Percentiles rank a stretch among this genome's conserved stretches.
Conservation (phyloP, 495 filamentous ascomycete species). For the Lasiosphaeris hirsuta region DNA sequence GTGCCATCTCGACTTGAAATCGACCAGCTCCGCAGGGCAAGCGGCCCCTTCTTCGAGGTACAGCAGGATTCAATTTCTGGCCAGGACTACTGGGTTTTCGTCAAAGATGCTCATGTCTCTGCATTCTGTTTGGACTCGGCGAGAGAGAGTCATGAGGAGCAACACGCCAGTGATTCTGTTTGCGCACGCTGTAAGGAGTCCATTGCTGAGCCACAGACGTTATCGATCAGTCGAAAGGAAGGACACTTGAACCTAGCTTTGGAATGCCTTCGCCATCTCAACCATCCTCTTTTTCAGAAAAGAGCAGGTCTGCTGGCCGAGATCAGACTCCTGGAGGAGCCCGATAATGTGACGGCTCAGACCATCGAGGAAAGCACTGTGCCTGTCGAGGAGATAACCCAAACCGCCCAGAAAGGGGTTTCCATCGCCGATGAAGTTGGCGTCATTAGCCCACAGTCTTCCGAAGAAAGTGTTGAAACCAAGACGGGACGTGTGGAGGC, state of each 20-base stretch:
- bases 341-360: no score
- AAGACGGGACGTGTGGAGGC: no score
- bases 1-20: conserved; percentile 10
- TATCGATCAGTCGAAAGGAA: conserved; percentile 19
- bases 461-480: no score
- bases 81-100: not conserved
- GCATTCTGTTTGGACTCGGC: conserved; percentile 17
- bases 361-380: no score
- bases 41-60: conserved; percentile 16
- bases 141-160: not conserved
- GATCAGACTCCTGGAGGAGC: not conserved
- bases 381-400: no score
- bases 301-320: conserved; percentile 8
- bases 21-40: conserved; percentile 20
- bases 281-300: conserved; percentile 23
- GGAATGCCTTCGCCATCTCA: conserved; percentile 25
- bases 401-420: no score
- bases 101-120: not conserved
- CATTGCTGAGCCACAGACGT: not conserved
- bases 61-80: not conserved
- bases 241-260: conserved; percentile 22
- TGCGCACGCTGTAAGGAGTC: conserved; percentile 19
- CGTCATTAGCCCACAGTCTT: no score
- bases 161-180: conserved; percentile 4
- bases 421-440: no score